phyloP scores from a whole-genome alignment of 148 eudicot species.

The Rhododendron kiyosumense region DNA sequence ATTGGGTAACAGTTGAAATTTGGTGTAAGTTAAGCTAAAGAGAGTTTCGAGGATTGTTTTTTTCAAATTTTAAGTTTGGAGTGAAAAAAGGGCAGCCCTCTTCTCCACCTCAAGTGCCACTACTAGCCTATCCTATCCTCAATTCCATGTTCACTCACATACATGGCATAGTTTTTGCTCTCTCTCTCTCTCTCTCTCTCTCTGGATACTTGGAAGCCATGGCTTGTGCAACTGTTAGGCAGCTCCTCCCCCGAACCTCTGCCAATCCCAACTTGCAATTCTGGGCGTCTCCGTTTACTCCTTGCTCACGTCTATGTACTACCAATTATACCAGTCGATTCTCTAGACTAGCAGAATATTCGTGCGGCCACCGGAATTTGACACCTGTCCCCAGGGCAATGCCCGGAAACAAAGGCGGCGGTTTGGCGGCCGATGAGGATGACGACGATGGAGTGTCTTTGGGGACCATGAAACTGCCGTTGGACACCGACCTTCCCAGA shows the following conservation, averaged over 20 bases:
- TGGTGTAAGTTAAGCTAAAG: no score
- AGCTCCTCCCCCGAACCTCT: conserved; percentile 12
- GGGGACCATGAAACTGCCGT: conserved; percentile 87
- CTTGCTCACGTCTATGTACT: conserved; percentile 17
- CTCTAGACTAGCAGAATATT: conserved; percentile 5
- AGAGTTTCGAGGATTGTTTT: no score
- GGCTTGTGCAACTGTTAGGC: conserved; percentile 25
- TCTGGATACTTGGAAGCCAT: conserved; percentile 10
- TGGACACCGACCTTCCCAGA: conserved; percentile 61
- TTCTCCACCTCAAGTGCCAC: background rate
- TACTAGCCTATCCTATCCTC: background rate
- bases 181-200: background rate
- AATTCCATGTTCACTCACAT: background rate
- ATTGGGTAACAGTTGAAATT: no score
- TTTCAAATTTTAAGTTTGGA: background rate
- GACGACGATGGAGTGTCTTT: conserved; percentile 72
- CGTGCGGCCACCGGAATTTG: conserved; percentile 23
- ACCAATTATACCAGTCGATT: conserved; percentile 6
- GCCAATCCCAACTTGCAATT: conserved; percentile 7
- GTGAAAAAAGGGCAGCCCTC: background rate
- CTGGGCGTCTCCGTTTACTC: background rate
- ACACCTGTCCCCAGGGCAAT: conserved; percentile 34
- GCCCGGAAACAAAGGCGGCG: conserved; percentile 17
- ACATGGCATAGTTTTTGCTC: background rate
- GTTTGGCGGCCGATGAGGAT: conserved; percentile 17